Evolutionary conservation across 768 basidiomycete species (phyloP), one percentile per base, ranked within the genome.

Genomic region (Fomitopsis serialis): DNA sequence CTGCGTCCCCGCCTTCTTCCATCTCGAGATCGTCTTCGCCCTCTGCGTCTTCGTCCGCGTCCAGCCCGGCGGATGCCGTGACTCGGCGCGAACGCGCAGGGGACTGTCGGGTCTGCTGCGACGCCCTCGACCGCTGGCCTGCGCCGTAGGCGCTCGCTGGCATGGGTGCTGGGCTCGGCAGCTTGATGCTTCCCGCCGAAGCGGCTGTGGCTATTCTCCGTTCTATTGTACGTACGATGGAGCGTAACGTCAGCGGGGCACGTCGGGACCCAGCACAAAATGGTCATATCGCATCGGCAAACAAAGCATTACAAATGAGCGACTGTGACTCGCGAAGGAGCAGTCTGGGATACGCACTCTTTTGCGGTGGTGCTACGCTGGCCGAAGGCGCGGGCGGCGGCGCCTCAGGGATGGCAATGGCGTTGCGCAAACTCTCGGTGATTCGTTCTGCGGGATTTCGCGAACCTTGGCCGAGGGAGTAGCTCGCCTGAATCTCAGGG

Each of bases 1-100:
- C 81, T 1, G 69, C 76, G 48, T 76, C 78, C n/a, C 76, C 80
- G 15, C 69, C 73, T 25, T 75, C 75, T 1, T 68, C 73, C n/a
- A 72, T 74, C 1, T 56, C 70, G 17, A 65, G 57, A 29, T 68
- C 69, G 15, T 70, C 70, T 43, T 70, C 69, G 25, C 68, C 69
- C 53, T 70, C 69, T 2, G 65, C 69, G 43, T 70, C 68, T 42
- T 69, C 69, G 52, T 70, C 68, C 11, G 57, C 55, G 42, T 65
- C 66, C 27, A 55, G 58, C 27, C 63, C 61, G 3, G 56, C 48
- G 3, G 64, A 61, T 25, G 61, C 49, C 9, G 59, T 61, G 27
- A 47, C 50, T 10, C 64, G 64, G 21, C 66, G 58, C 37, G 58
- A 53, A 29, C 60, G 60, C 32, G 59, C 51, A 29, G 63, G 60